phyloP scores from a whole-genome alignment of 2,329 filamentous ascomycete genomes.

The Xylaria sp. region DNA sequence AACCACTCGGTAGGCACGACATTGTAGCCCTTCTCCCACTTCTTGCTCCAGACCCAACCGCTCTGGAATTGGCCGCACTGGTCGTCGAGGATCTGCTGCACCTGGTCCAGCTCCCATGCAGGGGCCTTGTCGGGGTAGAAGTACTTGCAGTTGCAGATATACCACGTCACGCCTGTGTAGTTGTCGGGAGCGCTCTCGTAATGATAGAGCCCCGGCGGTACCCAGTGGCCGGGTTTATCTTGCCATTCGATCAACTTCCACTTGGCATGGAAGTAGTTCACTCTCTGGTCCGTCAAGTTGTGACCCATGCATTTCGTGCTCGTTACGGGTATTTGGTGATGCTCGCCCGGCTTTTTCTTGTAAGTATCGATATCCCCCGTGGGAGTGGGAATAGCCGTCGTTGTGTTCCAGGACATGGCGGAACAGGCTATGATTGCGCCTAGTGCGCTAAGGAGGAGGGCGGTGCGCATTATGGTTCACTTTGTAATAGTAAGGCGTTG shows the following conservation, averaged over 20 bases:
- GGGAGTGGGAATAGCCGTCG: not conserved
- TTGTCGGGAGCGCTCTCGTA: not conserved
- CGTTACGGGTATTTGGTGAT: not conserved
- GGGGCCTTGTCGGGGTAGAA: not conserved
- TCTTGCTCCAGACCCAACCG: conserved; percentile 21
- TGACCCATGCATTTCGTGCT: conserved; percentile 4
- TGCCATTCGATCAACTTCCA: not conserved
- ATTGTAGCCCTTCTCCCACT: conserved; percentile 25
- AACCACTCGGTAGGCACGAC: conserved; percentile 12
- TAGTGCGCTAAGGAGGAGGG: not conserved
- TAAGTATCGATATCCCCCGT: not conserved
- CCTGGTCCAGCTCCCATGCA: conserved; percentile 6
- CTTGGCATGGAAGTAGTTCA: not conserved
- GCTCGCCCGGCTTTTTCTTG: not conserved
- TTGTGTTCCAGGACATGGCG: not conserved
- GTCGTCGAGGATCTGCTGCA: not conserved
- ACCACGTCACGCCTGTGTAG: conserved; percentile 1
- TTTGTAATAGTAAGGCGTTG: not conserved
- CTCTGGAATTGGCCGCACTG: conserved; percentile 14
- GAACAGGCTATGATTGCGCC: not conserved
- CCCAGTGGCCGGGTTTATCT: not conserved
- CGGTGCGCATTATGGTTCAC: not conserved
- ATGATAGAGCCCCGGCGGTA: not conserved
- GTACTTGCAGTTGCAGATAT: conserved; percentile 20
- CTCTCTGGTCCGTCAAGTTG: not conserved